These are phyloP conservation scores for Simmondsia chinensis DNA, from an alignment of 148 eudicot species.

Conservation along the genomic window DNA sequence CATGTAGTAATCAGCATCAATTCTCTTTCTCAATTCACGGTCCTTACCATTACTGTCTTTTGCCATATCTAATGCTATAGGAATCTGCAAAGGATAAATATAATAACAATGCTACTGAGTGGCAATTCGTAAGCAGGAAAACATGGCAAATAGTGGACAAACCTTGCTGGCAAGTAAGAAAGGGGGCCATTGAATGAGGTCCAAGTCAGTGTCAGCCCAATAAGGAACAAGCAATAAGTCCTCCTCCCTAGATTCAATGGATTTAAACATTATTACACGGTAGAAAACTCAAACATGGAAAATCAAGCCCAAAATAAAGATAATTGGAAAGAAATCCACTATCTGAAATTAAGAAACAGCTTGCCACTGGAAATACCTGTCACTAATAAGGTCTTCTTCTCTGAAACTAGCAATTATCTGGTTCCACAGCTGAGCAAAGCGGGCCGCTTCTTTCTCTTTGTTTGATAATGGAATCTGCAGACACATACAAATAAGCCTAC, in stretches of 20 bases:
- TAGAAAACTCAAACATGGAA: not conserved
- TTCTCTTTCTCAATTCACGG: constrained; percentile 70
- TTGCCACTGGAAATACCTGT: constrained; percentile 29
- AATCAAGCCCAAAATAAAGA: not conserved
- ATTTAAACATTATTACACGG: not conserved
- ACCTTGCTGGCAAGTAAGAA: constrained; percentile 85
- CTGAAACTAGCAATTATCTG: constrained; percentile 90
- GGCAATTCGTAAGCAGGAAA: not conserved
- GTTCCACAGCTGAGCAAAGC: constrained; percentile 99
- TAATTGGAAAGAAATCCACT: too few relatives aligned
- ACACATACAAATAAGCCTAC: not conserved
- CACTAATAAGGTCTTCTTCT: constrained; percentile 85
- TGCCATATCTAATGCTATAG: constrained; percentile 97
- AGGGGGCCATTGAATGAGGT: constrained; percentile 96
- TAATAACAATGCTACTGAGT: not conserved
- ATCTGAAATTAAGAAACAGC: too few relatives aligned
- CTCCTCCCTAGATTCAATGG: constrained; percentile 54
- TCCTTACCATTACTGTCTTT: constrained; percentile 83
- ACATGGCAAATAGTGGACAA: constrained; percentile 1
- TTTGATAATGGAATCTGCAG: constrained; percentile 59
- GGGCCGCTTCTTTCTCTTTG: constrained; percentile 78
- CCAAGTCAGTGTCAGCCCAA: constrained; percentile 86
- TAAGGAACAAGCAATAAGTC: constrained; percentile 95
- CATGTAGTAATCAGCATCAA: constrained; percentile 70
- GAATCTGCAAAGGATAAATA: constrained; percentile 44